Base-by-base conservation (phyloP, 768 basidiomycete species). In the Tylopilus intermedius region DNA sequence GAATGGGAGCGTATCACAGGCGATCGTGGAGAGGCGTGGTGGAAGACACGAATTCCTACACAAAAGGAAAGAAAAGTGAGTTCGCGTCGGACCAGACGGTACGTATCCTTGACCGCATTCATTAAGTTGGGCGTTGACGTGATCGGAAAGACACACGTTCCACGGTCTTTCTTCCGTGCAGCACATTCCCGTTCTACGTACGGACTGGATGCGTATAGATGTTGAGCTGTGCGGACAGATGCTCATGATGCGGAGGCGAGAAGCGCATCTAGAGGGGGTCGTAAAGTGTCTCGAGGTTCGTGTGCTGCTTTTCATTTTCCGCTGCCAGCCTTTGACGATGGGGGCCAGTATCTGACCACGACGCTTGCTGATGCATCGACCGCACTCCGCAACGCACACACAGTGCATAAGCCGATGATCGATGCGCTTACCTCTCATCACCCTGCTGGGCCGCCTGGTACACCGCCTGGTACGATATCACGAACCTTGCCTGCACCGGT, bases 211-310 rank as follows among this genome's bases (percentile, higher is more conserved):
- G 86, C 79, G 76, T 46, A 80, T 88, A 39, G 89, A 91, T 60
- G 89, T 90, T 35, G 87, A 86, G 60, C 74, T 91, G 14, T 84
- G 84, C 61, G 86, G 85, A 4, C 84, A 90, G 62, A 65, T 87
- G 44, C 72, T 91, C 21, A 77, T 85, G 58, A 80, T 89, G 81
- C 72, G 71, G 32, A 72, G 88, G 40, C 76, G 88, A 60, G 83
- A 84, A 63, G 72, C 75, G 53, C 88, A 90, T 65, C 71, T 91
- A 33, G 73, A 71, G 49, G 84, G 86, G 62, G 80, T 88, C 29
- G 62, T 83, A 11, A 71, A 75, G 15, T 83, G 80, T 59, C 73
- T 88, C 32, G 72, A 79, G 63, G 86, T 79, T 60, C 24, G 71
- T 55, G 27, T 15, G 37, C 33, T 41, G 13, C 26, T 50, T 39